Percentiles rank a stretch among this genome's conserved stretches.
Evolutionary conservation across 2,329 filamentous ascomycete genomes (phyloP).

Genomic region (Aspergillus quadrilineatus): DNA sequence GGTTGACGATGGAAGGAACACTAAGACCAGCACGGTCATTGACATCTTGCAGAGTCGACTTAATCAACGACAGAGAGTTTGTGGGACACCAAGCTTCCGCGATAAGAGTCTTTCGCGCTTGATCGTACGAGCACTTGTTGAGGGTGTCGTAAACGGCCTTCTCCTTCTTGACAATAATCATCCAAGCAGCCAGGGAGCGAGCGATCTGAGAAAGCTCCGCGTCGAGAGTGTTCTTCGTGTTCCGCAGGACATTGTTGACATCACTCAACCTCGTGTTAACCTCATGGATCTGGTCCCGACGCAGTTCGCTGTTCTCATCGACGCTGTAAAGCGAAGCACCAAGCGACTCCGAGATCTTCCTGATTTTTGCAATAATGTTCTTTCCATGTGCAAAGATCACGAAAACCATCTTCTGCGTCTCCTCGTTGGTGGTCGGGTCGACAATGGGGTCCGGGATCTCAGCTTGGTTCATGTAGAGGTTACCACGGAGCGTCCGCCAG

Average conservation of each 20-base stretch:
- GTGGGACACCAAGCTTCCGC: slow-evolving; percentile 97
- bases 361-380: slow-evolving; percentile 97
- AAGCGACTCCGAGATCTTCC: slow-evolving; percentile 97
- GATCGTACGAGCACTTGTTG: slow-evolving; percentile 95
- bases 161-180: slow-evolving; percentile 96
- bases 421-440: slow-evolving; percentile 88
- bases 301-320: slow-evolving; percentile 93
- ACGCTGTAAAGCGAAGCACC: slow-evolving; percentile 94
- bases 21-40: slow-evolving; percentile 93
- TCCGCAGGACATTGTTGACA: slow-evolving; percentile 85
- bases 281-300: slow-evolving; percentile 94
- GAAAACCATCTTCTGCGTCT: slow-evolving; percentile 95
- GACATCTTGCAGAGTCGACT: slow-evolving; percentile 91
- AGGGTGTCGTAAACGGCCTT: slow-evolving; percentile 96
- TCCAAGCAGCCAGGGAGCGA: slow-evolving; percentile 89
- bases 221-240: slow-evolving; percentile 91
- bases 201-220: slow-evolving; percentile 92
- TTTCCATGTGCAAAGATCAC: slow-evolving; percentile 99
- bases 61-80: slow-evolving; percentile 83
- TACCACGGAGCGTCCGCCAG: slow-evolving; percentile 94
- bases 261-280: slow-evolving; percentile 92
- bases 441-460: slow-evolving; percentile 93
- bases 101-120: slow-evolving; percentile 91
- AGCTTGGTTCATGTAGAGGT: slow-evolving; percentile 99
- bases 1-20: slow-evolving; percentile 98